Conservation (phyloP, 2,329 filamentous ascomycete species). For the Massarina eburnea region DNA sequence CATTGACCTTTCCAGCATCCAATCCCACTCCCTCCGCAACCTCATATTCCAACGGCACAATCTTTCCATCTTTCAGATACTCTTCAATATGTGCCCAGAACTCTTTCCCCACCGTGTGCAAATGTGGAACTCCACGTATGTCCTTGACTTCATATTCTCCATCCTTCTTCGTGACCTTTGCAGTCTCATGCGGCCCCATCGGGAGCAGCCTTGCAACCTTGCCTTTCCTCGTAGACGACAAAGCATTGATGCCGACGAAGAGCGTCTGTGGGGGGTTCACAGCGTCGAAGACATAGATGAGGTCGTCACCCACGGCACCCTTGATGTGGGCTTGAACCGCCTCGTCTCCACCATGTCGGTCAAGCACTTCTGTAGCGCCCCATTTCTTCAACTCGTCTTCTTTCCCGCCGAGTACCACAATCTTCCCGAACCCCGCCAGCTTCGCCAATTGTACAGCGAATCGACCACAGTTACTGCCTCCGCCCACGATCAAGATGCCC, state of each 20-base stretch:
- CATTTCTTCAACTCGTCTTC: constrained; percentile 33
- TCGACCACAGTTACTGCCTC: constrained; percentile 39
- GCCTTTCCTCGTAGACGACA: constrained; percentile 43
- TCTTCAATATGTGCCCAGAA: constrained; percentile 38
- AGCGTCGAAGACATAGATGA: constrained; percentile 44
- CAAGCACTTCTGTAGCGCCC: constrained; percentile 48
- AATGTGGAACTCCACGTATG: constrained; percentile 27
- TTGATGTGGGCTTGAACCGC: constrained; percentile 37
- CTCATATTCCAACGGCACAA: constrained; percentile 33
- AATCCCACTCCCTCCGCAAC: constrained; percentile 30
- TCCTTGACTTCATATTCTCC: constrained; percentile 34
- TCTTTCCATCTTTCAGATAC: constrained; percentile 33
- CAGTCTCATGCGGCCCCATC: constrained; percentile 23
- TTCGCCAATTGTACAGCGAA: constrained; percentile 38
- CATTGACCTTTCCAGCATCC: constrained; percentile 37
- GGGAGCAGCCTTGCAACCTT: constrained; percentile 32
- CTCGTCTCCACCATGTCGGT: constrained; percentile 40
- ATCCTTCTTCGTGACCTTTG: constrained; percentile 33
- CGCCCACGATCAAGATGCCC: constrained; percentile 39
- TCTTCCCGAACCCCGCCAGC: constrained; percentile 43
- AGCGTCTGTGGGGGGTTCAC: constrained; percentile 29
- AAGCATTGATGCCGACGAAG: constrained; percentile 33
- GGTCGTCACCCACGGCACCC: constrained; percentile 42
- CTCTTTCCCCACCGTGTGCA: constrained; percentile 25
- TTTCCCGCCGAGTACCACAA: constrained; percentile 42